Evolutionary conservation across 164 flowering plant genomes (phyloP).

Genomic region (Vitis labrusca): DNA sequence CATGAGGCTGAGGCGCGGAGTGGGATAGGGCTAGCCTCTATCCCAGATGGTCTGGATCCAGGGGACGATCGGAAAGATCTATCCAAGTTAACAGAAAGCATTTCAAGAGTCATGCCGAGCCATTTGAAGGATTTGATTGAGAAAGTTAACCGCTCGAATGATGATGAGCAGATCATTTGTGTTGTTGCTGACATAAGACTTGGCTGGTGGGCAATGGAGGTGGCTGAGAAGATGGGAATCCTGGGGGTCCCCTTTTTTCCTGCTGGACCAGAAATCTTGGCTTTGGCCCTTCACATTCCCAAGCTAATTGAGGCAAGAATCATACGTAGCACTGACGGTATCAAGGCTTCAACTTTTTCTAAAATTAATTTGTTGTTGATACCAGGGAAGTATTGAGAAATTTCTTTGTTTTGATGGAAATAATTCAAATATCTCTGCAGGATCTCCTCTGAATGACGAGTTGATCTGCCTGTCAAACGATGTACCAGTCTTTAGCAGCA

Average conservation of each 20-base stretch:
- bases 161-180: constrained; percentile 19
- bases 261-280: constrained; percentile 7
- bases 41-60: constrained; percentile 19
- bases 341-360: no score
- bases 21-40: constrained; percentile 6
- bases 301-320: constrained; percentile 25
- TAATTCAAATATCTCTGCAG: no score
- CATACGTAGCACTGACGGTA: no score
- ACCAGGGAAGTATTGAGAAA: no score
- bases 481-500: no score
- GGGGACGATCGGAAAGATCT: constrained; percentile 10
- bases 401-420: no score
- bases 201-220: no score
- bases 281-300: constrained; percentile 8
- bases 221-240: constrained; percentile 26
- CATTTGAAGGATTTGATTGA: constrained; percentile 16
- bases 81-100: not conserved
- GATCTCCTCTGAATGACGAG: no score
- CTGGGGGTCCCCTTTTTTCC: constrained; percentile 17
- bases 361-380: no score
- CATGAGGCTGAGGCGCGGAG: no score
- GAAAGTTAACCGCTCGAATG: not conserved
- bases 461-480: no score
- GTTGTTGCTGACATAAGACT: constrained; percentile 10
- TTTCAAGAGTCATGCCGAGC: constrained; percentile 14